Percentiles rank a stretch among this genome's conserved stretches.
phyloP scores from a whole-genome alignment of 345 rosid genomes.

The Mallotus nudiflorus region DNA sequence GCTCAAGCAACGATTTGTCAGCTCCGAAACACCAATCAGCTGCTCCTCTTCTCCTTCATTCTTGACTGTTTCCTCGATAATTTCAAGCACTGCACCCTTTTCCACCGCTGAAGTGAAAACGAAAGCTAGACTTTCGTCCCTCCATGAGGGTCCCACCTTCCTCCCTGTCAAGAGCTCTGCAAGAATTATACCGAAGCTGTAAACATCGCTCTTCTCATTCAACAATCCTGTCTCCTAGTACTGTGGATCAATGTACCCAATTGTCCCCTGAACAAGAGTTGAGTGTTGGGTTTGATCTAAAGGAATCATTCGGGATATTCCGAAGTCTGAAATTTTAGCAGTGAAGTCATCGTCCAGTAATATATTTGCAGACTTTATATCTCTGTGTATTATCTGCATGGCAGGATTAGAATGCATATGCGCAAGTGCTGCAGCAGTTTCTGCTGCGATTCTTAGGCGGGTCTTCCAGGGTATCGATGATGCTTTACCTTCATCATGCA shows the following conservation, averaged over 20 bases:
- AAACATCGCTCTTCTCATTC: slow-evolving; percentile 2
- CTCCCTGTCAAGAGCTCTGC: slow-evolving; percentile 21
- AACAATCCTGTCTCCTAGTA: background rate
- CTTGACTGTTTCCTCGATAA: background rate
- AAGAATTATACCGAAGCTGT: background rate
- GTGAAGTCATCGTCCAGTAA: slow-evolving; percentile 16
- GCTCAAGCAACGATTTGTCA: background rate
- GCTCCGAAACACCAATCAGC: background rate
- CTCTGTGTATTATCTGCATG: slow-evolving; percentile 25
- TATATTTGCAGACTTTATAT: slow-evolving; percentile 24
- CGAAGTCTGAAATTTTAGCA: slow-evolving; percentile 15
- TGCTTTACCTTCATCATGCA: slow-evolving; percentile 3
- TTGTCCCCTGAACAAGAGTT: slow-evolving; percentile 24
- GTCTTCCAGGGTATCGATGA: slow-evolving; percentile 14
- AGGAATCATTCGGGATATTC: background rate
- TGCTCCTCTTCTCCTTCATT: background rate
- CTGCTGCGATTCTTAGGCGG: slow-evolving; percentile 18
- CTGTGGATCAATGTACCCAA: slow-evolving; percentile 11
- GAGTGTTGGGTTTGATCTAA: background rate
- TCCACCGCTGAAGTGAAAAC: background rate
- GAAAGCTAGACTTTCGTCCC: background rate
- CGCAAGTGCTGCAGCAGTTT: slow-evolving; percentile 12
- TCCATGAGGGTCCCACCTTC: slow-evolving; percentile 22
- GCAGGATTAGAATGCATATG: slow-evolving; percentile 19
- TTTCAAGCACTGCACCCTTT: background rate